Conservation (phyloP, 352 stramenopile species). For the Stramenopiles sp. region DNA sequence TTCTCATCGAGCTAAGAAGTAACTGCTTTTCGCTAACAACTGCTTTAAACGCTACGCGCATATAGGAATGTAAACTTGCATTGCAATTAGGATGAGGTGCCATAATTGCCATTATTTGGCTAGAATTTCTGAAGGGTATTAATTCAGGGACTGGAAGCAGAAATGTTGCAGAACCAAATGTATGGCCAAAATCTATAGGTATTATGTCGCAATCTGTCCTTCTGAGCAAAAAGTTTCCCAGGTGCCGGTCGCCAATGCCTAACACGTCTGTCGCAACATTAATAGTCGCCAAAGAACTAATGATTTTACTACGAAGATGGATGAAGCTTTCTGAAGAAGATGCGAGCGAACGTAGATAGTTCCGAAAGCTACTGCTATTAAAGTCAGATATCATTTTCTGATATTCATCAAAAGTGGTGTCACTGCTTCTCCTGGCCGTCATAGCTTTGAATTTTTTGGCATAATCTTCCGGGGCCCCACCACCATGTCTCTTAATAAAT, state of each 20-base stretch:
- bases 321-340: constrained; percentile 54
- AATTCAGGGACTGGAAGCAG: constrained; percentile 59
- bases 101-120: constrained; percentile 25
- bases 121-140: constrained; percentile 63
- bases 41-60: constrained; percentile 39
- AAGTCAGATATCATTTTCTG: constrained; percentile 28
- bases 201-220: constrained; percentile 40
- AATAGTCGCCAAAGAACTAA: constrained; percentile 51
- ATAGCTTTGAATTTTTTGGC: constrained; percentile 1
- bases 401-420: constrained; percentile 9
- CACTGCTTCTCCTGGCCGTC: neutral
- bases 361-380: constrained; percentile 46
- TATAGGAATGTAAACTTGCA: constrained; percentile 31
- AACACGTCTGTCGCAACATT: constrained; percentile 61
- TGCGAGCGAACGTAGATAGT: constrained; percentile 42
- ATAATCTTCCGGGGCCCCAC: constrained; percentile 34
- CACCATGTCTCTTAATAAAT: constrained; percentile 42
- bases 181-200: constrained; percentile 71
- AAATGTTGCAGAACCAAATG: constrained; percentile 53
- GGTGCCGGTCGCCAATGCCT: constrained; percentile 64
- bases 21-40: constrained; percentile 51
- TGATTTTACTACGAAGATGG: constrained; percentile 50
- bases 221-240: constrained; percentile 71
- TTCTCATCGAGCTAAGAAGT: constrained; percentile 62
- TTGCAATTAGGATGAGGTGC: constrained; percentile 24